A percentile compares a stretch with the other conserved stretches of the same genome.
These are phyloP conservation scores for Blastobotrys buckinghamii DNA, from an alignment of 1,139 yeast genomes.

Conservation along the genomic window DNA sequence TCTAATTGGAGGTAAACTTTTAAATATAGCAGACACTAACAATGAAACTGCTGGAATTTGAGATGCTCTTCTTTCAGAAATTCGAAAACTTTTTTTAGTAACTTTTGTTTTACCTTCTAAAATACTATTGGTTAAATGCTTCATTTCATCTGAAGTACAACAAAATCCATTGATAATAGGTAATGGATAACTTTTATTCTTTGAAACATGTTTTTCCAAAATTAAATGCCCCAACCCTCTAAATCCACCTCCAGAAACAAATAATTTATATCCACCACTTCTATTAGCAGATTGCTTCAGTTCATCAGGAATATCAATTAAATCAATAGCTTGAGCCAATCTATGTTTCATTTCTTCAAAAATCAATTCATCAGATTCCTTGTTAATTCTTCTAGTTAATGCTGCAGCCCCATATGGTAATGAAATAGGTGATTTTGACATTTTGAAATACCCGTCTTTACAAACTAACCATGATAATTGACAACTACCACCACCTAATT, in stretches of 20 bases:
- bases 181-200: conserved; percentile 29
- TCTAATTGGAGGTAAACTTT: conserved; percentile 50
- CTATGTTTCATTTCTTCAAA: conserved; percentile 22
- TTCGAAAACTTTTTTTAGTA: conserved; percentile 44
- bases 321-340: conserved; percentile 42
- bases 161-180: conserved; percentile 63
- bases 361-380: conserved; percentile 32
- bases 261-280: conserved; percentile 53
- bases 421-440: conserved; percentile 52
- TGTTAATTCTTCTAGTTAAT: conserved; percentile 45
- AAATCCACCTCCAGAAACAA: conserved; percentile 63
- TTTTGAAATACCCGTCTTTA: conserved; percentile 45
- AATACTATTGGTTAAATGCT: conserved; percentile 21
- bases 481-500: conserved; percentile 60
- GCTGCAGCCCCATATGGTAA: conserved; percentile 67
- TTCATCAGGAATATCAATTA: conserved; percentile 33
- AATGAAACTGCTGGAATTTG: conserved; percentile 63
- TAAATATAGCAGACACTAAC: conserved; percentile 52
- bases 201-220: conserved; percentile 46
- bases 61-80: conserved; percentile 53
- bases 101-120: conserved; percentile 12
- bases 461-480: conserved; percentile 61
- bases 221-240: conserved; percentile 58
- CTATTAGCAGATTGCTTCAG: conserved; percentile 34
- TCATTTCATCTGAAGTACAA: conserved; percentile 46